phyloP scores from a whole-genome alignment of 768 basidiomycete species.

The Mycena vitilis region DNA sequence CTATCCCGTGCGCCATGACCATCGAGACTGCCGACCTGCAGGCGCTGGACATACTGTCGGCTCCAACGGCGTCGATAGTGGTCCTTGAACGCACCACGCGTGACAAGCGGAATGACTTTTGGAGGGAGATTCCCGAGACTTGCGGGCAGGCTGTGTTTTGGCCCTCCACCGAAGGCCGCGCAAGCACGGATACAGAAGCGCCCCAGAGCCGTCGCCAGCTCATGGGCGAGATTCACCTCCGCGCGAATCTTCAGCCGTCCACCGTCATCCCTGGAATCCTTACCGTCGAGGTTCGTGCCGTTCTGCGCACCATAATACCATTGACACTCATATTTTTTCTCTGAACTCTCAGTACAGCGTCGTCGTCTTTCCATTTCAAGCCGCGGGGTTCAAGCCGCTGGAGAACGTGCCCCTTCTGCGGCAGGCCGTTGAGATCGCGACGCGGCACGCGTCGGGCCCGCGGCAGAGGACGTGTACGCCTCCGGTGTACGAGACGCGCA shows the following conservation, averaged over 20 bases:
- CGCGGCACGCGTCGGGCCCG: slow-evolving; percentile 23
- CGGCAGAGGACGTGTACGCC: slow-evolving; percentile 24
- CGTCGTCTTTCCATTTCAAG: slow-evolving; percentile 30
- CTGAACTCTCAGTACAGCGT: slow-evolving; percentile 19
- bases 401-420: slow-evolving; percentile 13
- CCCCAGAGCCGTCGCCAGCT: slow-evolving; percentile 13
- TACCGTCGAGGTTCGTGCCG: slow-evolving; percentile 14
- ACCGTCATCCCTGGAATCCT: slow-evolving; percentile 13
- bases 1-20: slow-evolving; percentile 21
- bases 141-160: slow-evolving; percentile 27
- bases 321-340: background rate
- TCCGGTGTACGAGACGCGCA: slow-evolving; percentile 19
- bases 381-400: slow-evolving; percentile 23
- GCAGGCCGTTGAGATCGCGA: slow-evolving; percentile 24
- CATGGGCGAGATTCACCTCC: slow-evolving; percentile 32
- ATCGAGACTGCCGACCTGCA: slow-evolving; percentile 20
- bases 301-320: background rate
- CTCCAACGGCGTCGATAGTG: slow-evolving; percentile 16
- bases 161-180: slow-evolving; percentile 23
- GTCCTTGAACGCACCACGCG: slow-evolving; percentile 16
- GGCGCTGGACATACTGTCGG: slow-evolving; percentile 24
- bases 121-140: slow-evolving; percentile 16
- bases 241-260: slow-evolving; percentile 14
- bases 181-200: background rate
- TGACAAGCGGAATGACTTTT: background rate